Base-by-base conservation (phyloP, 164 flowering plant genomes). In the Magnolia sinica region DNA sequence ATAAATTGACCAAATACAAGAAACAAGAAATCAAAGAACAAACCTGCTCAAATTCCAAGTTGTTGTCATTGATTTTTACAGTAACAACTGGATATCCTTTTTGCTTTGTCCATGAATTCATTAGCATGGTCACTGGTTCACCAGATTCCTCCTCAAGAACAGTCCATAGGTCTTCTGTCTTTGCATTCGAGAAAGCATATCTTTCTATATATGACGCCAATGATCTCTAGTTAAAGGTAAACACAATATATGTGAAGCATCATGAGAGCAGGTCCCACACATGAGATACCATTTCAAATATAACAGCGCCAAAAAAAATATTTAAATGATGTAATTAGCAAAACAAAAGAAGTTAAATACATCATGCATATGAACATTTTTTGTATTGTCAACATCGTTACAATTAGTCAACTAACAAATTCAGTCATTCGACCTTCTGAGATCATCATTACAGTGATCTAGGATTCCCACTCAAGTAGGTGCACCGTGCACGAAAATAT, bases 91-190 rank as follows among this genome's bases (percentile, higher is more conserved):
- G 99, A 77, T 96, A 96, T 37, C 99, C 99, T 79, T 88, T 79
- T 79, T 96, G 98, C 85, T 91, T 91, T 73, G 98, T 96, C 99
- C 99, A 96, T 64, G 98, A 84, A 83, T 84, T 85, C 99, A 96
- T 96, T 55, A 96, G 79, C 82, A 79, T 82, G 79, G 87, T 94
- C 80, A 96, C 99, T 66, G 96, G 97, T 78, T 91, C 89, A 79
- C 92, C 96, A 72, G 99, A 92, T 81, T 86, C 97, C 77, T 94
- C 96, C 84, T 91, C 90, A 61, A 94, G 91, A 71, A 86, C 94
- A 79, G 87, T 87, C 99, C 99, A 96, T 74, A 96, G 83, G 78
- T 96, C 98, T 84, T 96, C 97, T 18, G 99, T 96, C 86, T 86
- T 91, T 51, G 98, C 95, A 86, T 96, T 96, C 64, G 89, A 86